Percentiles rank a stretch among this genome's conserved stretches.
Conservation (phyloP, 2,329 filamentous ascomycete genomes). For the Aspergillus sp. region DNA sequence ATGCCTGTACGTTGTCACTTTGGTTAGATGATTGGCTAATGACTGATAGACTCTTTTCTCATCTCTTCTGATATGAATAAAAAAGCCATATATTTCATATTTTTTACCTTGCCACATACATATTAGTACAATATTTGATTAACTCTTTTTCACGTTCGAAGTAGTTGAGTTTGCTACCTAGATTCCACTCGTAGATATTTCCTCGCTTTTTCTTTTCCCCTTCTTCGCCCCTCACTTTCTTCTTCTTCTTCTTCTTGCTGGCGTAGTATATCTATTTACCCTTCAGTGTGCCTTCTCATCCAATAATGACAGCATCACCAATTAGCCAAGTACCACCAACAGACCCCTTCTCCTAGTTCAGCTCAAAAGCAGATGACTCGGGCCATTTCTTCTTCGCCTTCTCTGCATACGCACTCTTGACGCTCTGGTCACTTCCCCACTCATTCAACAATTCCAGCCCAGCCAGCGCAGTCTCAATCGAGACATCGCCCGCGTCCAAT, state of each 20-base stretch:
- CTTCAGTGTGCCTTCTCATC: not conserved
- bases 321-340: not conserved
- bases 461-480: constrained; percentile 49
- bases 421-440: constrained; percentile 43
- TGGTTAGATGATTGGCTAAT: too few relatives aligned
- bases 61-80: too few relatives aligned
- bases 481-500: constrained; percentile 45
- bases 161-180: too few relatives aligned
- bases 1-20: too few relatives aligned
- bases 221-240: not conserved
- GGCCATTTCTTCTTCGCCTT: constrained; percentile 35
- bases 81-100: too few relatives aligned
- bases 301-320: not conserved
- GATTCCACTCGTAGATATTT: too few relatives aligned
- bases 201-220: too few relatives aligned
- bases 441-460: constrained; percentile 46
- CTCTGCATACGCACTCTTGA: constrained; percentile 43
- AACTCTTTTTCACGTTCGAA: too few relatives aligned
- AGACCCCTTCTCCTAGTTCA: constrained; percentile 1
- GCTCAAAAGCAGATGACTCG: constrained; percentile 31
- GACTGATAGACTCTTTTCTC: not conserved
- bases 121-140: too few relatives aligned
- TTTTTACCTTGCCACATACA: too few relatives aligned
- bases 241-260: not conserved
- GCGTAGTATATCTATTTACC: not conserved